Conservation (phyloP, 148 eudicot species). For the Silene conica region DNA sequence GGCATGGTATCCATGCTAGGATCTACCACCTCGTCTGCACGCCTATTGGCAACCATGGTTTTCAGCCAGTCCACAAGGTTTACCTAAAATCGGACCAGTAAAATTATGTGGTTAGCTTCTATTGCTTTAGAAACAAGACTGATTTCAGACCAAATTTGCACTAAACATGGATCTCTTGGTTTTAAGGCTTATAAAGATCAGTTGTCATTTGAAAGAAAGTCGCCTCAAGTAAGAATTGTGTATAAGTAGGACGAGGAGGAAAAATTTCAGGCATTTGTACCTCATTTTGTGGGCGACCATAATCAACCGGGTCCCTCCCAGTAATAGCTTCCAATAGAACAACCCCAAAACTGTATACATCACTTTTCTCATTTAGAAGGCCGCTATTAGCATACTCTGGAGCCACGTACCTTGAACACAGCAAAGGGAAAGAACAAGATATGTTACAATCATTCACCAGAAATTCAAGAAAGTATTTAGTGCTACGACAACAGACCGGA, state of each 20-base stretch:
- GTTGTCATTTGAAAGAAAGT: not conserved
- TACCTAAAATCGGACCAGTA: constrained; percentile 41
- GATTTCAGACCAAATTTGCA: not conserved
- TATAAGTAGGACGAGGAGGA: not conserved
- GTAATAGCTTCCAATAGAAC: constrained; percentile 83
- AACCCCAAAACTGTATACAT: constrained; percentile 86
- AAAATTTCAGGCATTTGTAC: constrained; percentile 16
- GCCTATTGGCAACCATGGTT: constrained; percentile 75
- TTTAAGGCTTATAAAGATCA: not conserved
- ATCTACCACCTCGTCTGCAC: constrained; percentile 88
- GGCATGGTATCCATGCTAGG: constrained; percentile 62
- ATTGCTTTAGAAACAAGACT: not conserved
- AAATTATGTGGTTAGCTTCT: constrained; percentile 7
- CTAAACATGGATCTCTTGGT: not conserved
- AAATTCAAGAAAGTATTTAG: not conserved
- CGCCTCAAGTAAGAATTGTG: too few relatives aligned
- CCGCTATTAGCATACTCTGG: constrained; percentile 99
- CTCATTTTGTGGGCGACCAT: constrained; percentile 79
- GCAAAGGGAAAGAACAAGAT: not conserved
- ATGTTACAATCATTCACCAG: not conserved
- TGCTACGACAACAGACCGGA: too few relatives aligned
- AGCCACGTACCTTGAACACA: constrained; percentile 66
- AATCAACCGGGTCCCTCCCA: constrained; percentile 94
- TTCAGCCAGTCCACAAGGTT: constrained; percentile 94
- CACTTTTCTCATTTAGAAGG: constrained; percentile 82